These are phyloP conservation scores for Candida sakaeoensis DNA, from an alignment of 805 yeast species.

Conservation along the genomic window DNA sequence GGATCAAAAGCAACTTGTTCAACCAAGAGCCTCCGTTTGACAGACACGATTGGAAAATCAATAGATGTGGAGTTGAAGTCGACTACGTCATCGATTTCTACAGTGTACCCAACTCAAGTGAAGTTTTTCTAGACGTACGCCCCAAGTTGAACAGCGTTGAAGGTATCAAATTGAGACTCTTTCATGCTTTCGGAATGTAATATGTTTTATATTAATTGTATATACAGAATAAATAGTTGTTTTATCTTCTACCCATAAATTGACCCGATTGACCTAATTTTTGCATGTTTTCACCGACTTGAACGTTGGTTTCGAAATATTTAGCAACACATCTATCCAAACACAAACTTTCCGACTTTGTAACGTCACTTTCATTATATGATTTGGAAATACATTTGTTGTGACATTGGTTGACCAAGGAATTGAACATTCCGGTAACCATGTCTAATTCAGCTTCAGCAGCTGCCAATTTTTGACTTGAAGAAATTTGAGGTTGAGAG, in stretches of 20 bases:
- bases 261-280: constrained; percentile 44
- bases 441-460: constrained; percentile 97
- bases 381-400: constrained; percentile 69
- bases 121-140: constrained; percentile 82
- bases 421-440: constrained; percentile 97
- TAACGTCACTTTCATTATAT: constrained; percentile 70
- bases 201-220: not conserved
- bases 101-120: constrained; percentile 39
- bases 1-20: constrained; percentile 54
- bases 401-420: constrained; percentile 85
- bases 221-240: not conserved
- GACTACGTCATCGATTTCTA: constrained; percentile 95
- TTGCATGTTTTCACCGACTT: constrained; percentile 78
- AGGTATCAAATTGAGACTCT: constrained; percentile 69
- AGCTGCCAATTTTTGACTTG: constrained; percentile 76
- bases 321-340: constrained; percentile 94
- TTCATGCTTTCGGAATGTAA: constrained; percentile 43
- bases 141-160: constrained; percentile 83
- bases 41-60: constrained; percentile 91
- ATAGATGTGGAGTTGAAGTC: constrained; percentile 76
- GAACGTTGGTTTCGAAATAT: constrained; percentile 90
- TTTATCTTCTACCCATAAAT: constrained; percentile 41
- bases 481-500: constrained; percentile 65
- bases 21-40: constrained; percentile 86
- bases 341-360: constrained; percentile 79